Conservation (phyloP, 2,329 filamentous ascomycete species). For the Phialophora expanda region DNA sequence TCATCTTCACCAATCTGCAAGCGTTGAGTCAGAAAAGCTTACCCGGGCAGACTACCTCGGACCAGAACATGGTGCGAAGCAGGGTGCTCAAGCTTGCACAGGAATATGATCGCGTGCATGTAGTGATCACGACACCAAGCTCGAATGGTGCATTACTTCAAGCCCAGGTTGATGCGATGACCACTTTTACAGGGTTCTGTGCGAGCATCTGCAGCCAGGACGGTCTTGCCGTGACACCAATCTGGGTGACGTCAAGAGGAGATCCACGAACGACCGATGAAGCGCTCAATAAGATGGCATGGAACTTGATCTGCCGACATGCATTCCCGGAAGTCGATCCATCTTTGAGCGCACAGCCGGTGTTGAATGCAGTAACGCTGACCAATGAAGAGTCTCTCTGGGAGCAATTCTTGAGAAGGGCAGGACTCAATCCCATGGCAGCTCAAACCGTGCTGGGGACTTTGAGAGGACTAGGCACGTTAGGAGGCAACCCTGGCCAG, state of each 20-base stretch:
- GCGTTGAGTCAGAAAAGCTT: constrained; percentile 73
- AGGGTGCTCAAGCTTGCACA: constrained; percentile 59
- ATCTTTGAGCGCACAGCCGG: constrained; percentile 39
- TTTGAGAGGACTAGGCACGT: constrained; percentile 20
- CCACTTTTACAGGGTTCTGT: constrained; percentile 42
- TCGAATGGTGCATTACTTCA: background rate
- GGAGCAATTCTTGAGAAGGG: constrained; percentile 69
- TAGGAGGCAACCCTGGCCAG: background rate
- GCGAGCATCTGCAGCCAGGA: constrained; percentile 30
- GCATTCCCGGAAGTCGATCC: constrained; percentile 20
- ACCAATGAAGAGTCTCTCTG: constrained; percentile 66
- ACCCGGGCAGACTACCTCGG: constrained; percentile 60
- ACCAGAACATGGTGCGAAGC: constrained; percentile 58
- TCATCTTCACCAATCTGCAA: constrained; percentile 73
- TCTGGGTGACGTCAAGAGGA: constrained; percentile 26
- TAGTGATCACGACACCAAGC: constrained; percentile 63
- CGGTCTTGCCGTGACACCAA: constrained; percentile 17
- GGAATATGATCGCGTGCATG: constrained; percentile 70
- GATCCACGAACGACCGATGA: background rate
- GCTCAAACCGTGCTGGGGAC: constrained; percentile 66
- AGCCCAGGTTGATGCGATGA: constrained; percentile 20
- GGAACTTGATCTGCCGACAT: constrained; percentile 51
- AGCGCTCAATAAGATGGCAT: constrained; percentile 42
- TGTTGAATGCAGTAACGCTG: constrained; percentile 41
- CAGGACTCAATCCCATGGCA: constrained; percentile 73